Evolutionary conservation across 805 yeast species (phyloP).

Genomic region (Candida silvicultrix): DNA sequence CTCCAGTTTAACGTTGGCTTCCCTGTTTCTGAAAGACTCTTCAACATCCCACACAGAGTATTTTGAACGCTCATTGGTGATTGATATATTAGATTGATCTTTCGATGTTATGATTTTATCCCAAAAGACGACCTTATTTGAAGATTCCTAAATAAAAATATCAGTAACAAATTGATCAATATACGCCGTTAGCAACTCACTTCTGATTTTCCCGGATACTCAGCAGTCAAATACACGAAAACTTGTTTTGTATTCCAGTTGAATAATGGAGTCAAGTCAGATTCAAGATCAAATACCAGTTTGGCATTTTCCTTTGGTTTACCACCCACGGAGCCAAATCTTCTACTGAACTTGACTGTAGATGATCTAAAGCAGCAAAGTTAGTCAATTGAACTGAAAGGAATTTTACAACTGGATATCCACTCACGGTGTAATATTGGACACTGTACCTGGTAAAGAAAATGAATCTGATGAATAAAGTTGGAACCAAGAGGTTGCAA

Average conservation of each 20-base stretch:
- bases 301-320: constrained; percentile 73
- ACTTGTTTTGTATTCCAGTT: constrained; percentile 97
- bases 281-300: constrained; percentile 63
- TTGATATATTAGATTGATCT: constrained; percentile 50
- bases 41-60: constrained; percentile 87
- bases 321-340: constrained; percentile 61
- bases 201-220: constrained; percentile 43
- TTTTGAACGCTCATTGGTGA: constrained; percentile 54
- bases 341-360: constrained; percentile 46
- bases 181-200: no score
- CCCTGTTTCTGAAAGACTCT: constrained; percentile 47
- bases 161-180: no score
- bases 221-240: constrained; percentile 87
- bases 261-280: constrained; percentile 74
- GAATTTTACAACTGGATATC: no score
- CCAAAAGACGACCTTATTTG: constrained; percentile 81
- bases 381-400: no score
- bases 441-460: constrained; percentile 30
- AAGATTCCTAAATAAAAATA: constrained; percentile 28
- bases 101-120: constrained; percentile 65
- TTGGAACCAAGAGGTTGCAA: constrained; percentile 43
- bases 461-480: constrained; percentile 40
- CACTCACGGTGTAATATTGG: constrained; percentile 29
- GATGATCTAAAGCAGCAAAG: constrained; percentile 24
- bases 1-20: constrained; percentile 64